phyloP scores from a whole-genome alignment of 2,329 filamentous ascomycete genomes.

The Coleophoma eucalyptorum region DNA sequence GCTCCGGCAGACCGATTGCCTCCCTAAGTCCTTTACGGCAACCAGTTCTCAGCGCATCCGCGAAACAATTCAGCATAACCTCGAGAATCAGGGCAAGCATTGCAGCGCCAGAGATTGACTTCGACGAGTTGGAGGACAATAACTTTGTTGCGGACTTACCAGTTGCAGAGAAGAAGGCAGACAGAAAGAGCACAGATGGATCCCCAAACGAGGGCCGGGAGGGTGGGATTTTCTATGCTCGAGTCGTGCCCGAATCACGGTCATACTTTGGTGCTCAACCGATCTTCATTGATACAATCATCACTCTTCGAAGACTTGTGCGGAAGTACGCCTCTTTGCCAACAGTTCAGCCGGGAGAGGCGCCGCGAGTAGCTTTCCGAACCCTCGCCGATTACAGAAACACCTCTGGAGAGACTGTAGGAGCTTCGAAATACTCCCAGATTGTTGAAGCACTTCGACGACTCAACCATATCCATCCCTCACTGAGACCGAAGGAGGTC shows the following conservation, averaged over 20 bases:
- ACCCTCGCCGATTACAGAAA: slow-evolving; percentile 72
- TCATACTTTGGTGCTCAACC: slow-evolving; percentile 94
- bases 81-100: slow-evolving; percentile 28
- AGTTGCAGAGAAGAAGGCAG: slow-evolving; percentile 4
- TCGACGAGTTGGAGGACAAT: slow-evolving; percentile 16
- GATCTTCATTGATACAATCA: slow-evolving; percentile 79
- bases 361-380: slow-evolving; percentile 76
- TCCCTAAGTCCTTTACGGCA: slow-evolving; percentile 8
- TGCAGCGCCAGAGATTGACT: slow-evolving; percentile 40
- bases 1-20: slow-evolving; percentile 7
- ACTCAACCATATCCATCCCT: slow-evolving; percentile 81
- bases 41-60: slow-evolving; percentile 11
- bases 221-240: slow-evolving; percentile 45
- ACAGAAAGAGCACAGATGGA: slow-evolving; percentile 27
- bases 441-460: slow-evolving; percentile 73
- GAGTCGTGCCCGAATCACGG: slow-evolving; percentile 77
- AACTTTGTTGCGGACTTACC: no score
- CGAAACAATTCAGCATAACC: slow-evolving; percentile 21
- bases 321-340: slow-evolving; percentile 73
- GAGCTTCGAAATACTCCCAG: slow-evolving; percentile 72
- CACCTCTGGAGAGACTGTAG: slow-evolving; percentile 67
- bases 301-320: slow-evolving; percentile 68
- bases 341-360: slow-evolving; percentile 58
- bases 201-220: slow-evolving; percentile 19
- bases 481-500: slow-evolving; percentile 69